A percentile compares a stretch with the other conserved stretches of the same genome.
phyloP scores from a whole-genome alignment of 768 basidiomycete genomes.

The Pholiota conissans region DNA sequence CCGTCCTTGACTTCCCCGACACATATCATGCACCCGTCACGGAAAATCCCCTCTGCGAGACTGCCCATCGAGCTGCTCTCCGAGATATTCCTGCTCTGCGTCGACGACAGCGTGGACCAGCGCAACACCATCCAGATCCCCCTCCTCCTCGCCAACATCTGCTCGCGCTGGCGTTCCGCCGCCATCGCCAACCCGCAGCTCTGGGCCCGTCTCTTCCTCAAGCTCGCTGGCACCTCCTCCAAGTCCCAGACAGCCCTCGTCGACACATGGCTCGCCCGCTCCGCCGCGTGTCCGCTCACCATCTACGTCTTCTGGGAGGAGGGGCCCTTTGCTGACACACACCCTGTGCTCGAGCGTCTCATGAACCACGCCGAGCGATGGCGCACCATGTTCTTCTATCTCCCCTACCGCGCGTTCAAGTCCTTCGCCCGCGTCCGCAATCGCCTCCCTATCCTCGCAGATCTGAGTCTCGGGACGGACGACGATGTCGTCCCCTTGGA shows the following conservation, averaged over 20 bases:
- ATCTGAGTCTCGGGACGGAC: conserved; percentile 33
- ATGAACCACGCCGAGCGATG: conserved; percentile 30
- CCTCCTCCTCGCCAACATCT: conserved; percentile 38
- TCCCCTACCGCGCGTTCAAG: conserved; percentile 31
- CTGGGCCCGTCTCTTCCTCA: conserved; percentile 40
- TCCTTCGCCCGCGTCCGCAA: conserved; percentile 26
- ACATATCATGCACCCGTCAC: conserved; percentile 9
- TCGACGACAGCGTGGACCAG: conserved; percentile 32
- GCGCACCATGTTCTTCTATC: conserved; percentile 33
- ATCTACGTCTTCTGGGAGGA: conserved; percentile 35
- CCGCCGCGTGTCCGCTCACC: conserved; percentile 31
- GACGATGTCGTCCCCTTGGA: conserved; percentile 22
- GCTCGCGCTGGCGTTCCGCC: conserved; percentile 38
- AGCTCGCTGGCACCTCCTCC: conserved; percentile 22
- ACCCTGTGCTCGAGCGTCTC: conserved; percentile 31
- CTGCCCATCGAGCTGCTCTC: conserved; percentile 41
- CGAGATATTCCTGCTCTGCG: conserved; percentile 41
- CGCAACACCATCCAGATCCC: conserved; percentile 37
- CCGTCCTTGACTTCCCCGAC: conserved; percentile 8
- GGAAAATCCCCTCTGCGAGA: conserved; percentile 12
- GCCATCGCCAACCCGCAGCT: conserved; percentile 38
- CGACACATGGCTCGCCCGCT: conserved; percentile 32
- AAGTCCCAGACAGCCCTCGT: conserved; percentile 24
- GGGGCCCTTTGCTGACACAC: conserved; percentile 24
- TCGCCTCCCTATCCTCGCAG: conserved; percentile 29